Evolutionary conservation across 2,329 filamentous ascomycete genomes (phyloP), one percentile per base, ranked within the genome.

Genomic region (Gaeumannomyces sp.): DNA sequence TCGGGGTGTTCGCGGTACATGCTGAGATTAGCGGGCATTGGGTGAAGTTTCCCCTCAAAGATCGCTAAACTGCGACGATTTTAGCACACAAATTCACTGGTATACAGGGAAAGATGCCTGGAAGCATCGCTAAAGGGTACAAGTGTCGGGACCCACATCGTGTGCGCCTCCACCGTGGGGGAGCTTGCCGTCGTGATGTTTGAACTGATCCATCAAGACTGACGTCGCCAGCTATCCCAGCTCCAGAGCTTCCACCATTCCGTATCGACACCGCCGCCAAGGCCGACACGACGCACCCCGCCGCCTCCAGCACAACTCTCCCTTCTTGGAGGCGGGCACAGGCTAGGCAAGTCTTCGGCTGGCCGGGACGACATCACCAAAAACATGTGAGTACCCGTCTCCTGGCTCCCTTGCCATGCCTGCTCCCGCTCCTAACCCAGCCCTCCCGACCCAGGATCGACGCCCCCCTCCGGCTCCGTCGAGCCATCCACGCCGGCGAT

Each of bases 401-500:
- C 45, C 45, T 53, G 4, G 45, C 19, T n/a, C 16, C 16, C 45
- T 6, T 13, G 3, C 6, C 45, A 19, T 53, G 38, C 38, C 6
- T 45, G 16, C 16, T 53, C 45, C 22, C 19, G 45, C 45, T 10
- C 16, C 45, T n/a, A 5, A 53, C 45, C 45, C 6, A 14, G 35
- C 19, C 19, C 8, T 11, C 33, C 45, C 22, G 45, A n/a, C 28
- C 25, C 67, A 92, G 88, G 89, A 92, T 94, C 77, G 88, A 92
- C 68, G 85, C 91, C 65, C 85, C 88, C 65, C 85, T 88, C 74
- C 90, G 92, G 71, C 82, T 96, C 59, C 89, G 92, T 69, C 89
- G 92, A 70, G 92, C 93, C 67, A 94, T 97, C 75, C 84, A 89
- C 73, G 83, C 87, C 72, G 88, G 90, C 75, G 89, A 94, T 75